These are phyloP conservation scores for Aquanectria penicillioides DNA, from an alignment of 2,329 filamentous ascomycete genomes.

Conservation along the genomic window DNA sequence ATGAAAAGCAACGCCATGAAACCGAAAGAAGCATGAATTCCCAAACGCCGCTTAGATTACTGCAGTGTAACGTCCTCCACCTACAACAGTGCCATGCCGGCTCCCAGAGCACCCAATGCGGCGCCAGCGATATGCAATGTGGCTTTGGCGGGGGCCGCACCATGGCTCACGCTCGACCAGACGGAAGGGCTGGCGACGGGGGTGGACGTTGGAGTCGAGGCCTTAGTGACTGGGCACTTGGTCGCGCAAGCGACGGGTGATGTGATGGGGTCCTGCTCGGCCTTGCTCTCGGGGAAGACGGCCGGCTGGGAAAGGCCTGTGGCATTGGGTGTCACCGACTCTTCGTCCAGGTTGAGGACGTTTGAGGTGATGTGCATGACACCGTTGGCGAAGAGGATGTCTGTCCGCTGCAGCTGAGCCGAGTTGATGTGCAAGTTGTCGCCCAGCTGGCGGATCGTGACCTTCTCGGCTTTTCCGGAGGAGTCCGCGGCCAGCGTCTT, in stretches of 20 bases:
- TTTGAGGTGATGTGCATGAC: slow-evolving; percentile 68
- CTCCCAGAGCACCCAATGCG: slow-evolving; percentile 44
- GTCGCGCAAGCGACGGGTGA: slow-evolving; percentile 54
- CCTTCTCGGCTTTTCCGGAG: slow-evolving; percentile 51
- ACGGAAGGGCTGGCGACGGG: too few species aligned
- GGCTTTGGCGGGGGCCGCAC: slow-evolving; percentile 31
- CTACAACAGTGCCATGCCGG: slow-evolving; percentile 41
- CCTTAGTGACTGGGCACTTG: slow-evolving; percentile 49
- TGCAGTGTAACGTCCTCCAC: background rate
- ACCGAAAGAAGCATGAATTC: background rate
- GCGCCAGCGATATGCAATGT: slow-evolving; percentile 43
- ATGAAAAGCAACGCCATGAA: background rate
- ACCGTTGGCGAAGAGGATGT: slow-evolving; percentile 66
- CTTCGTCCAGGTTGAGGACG: slow-evolving; percentile 57
- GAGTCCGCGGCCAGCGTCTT: slow-evolving; percentile 50
- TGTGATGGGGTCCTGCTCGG: slow-evolving; percentile 52
- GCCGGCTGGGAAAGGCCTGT: slow-evolving; percentile 55
- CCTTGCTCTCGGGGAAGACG: slow-evolving; percentile 64
- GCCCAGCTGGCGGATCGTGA: slow-evolving; percentile 53
- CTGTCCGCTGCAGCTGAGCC: slow-evolving; percentile 62
- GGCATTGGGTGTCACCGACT: slow-evolving; percentile 49
- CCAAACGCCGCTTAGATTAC: too few species aligned
- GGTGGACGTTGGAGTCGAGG: slow-evolving; percentile 36
- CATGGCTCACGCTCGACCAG: slow-evolving; percentile 37
- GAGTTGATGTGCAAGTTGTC: slow-evolving; percentile 62